phyloP scores from a whole-genome alignment of 176 grass and related monocot species.

The Carex littledalei region DNA sequence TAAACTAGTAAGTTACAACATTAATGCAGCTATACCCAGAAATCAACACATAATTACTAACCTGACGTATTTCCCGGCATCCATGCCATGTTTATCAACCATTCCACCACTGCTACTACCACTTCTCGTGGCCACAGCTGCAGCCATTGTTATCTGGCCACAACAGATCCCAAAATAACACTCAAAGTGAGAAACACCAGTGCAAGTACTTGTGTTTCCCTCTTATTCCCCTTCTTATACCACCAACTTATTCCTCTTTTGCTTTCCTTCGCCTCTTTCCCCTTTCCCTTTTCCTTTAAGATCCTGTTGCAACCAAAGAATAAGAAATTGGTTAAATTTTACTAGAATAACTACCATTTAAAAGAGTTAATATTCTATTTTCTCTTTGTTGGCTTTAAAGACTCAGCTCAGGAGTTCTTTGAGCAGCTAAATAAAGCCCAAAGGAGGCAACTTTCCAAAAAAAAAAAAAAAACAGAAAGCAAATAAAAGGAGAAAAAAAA shows the following conservation, averaged over 20 bases:
- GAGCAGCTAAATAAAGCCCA: conserved; percentile 53
- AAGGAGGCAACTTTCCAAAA: conserved; percentile 53
- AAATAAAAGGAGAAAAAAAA: neutral
- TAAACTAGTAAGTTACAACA: neutral
- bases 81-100: conserved; percentile 54
- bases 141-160: conserved; percentile 45
- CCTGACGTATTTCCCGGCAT: conserved; percentile 87
- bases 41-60: neutral
- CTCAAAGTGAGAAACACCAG: neutral
- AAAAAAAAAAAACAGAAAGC: neutral
- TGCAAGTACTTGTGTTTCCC: conserved; percentile 12
- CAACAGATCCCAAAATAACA: neutral
- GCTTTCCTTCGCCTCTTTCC: conserved; percentile 28
- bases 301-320: conserved; percentile 25
- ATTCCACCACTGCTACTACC: conserved; percentile 44
- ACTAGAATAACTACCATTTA: conserved; percentile 5
- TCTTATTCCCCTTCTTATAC: conserved; percentile 15
- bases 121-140: conserved; percentile 60
- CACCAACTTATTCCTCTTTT: neutral
- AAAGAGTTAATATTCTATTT: conserved; percentile 29
- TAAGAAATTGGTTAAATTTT: conserved; percentile 29
- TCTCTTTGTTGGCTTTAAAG: conserved; percentile 22
- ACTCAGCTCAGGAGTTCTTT: conserved; percentile 20
- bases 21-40: neutral
- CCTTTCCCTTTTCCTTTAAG: conserved; percentile 20